phyloP scores from a whole-genome alignment of 1,284 basidiomycete species.

The Mrakiaceae sp. region DNA sequence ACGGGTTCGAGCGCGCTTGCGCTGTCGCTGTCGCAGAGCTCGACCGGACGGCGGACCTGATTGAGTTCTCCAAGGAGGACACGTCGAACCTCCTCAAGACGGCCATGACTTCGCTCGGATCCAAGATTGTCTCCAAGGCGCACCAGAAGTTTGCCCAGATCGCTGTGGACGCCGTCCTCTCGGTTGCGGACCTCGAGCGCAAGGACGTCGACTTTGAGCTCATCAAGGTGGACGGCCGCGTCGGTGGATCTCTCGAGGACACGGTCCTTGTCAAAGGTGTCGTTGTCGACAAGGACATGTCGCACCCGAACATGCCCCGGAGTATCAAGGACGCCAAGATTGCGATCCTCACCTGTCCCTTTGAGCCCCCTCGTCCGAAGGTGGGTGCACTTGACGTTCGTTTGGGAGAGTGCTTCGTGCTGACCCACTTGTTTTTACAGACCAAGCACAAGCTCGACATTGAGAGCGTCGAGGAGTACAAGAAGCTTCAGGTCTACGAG shows the following conservation, averaged over 20 bases:
- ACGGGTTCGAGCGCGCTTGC: conserved; percentile 94
- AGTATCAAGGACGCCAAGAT: conserved; percentile 77
- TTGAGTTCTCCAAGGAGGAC: conserved; percentile 66
- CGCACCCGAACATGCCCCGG: conserved; percentile 94
- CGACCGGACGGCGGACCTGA: conserved; percentile 79
- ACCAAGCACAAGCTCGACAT: conserved; percentile 99
- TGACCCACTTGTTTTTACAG: too few relatives aligned
- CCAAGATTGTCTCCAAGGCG: conserved; percentile 98
- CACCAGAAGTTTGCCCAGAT: conserved; percentile 92
- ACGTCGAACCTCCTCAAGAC: conserved; percentile 84
- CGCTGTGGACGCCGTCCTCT: conserved; percentile 90
- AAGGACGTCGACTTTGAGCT: conserved; percentile 95
- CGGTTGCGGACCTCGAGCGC: conserved; percentile 88
- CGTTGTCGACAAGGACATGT: conserved; percentile 98
- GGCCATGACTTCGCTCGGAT: conserved; percentile 89
- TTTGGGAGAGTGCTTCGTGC: too few relatives aligned
- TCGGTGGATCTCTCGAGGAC: conserved; percentile 91
- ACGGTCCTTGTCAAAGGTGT: conserved; percentile 70
- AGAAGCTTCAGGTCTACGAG: conserved; percentile 88
- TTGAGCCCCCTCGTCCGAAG: conserved; percentile 96
- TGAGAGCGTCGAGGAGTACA: conserved; percentile 94
- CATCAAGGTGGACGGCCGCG: conserved; percentile 98
- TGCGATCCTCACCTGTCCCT: conserved; percentile 96
- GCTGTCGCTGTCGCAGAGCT: conserved; percentile 78
- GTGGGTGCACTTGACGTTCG: too few relatives aligned